phyloP scores from a whole-genome alignment of 2,329 filamentous ascomycete genomes.

The Aspergillus ochraceoroseus region DNA sequence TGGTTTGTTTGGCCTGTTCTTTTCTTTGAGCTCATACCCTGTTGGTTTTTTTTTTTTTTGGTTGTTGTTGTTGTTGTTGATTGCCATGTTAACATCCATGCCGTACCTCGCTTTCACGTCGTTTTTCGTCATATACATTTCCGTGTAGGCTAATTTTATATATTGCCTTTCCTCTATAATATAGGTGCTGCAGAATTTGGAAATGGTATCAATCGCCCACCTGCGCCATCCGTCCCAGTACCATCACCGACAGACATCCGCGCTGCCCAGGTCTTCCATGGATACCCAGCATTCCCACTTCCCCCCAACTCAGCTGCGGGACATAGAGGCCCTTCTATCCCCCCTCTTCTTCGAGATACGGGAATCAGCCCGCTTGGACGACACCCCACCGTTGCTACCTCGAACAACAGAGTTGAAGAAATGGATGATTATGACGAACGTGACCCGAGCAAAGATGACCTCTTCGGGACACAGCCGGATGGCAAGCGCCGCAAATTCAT shows the following conservation, averaged over 20 bases:
- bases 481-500: conserved; percentile 95
- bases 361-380: conserved; percentile 45
- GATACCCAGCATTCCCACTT: conserved; percentile 62
- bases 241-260: conserved; percentile 62
- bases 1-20: conserved; percentile 6
- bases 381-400: conserved; percentile 34
- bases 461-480: conserved; percentile 85
- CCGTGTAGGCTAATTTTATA: conserved; percentile 43
- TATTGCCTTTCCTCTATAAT: conserved; percentile 21
- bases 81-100: conserved; percentile 20
- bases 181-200: conserved; percentile 39
- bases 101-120: conserved; percentile 14
- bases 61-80: no score
- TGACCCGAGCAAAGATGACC: conserved; percentile 52
- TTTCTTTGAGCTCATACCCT: conserved; percentile 4
- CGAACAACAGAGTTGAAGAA: conserved; percentile 24
- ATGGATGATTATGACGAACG: conserved; percentile 23
- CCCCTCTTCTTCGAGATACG: conserved; percentile 57
- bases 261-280: conserved; percentile 67
- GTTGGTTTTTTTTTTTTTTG: conserved; percentile 7
- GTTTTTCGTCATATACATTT: conserved; percentile 22
- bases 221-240: conserved; percentile 53
- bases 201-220: conserved; percentile 56
- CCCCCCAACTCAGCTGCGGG: conserved; percentile 49
- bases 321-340: conserved; percentile 56